Base-by-base conservation (phyloP, 2,329 filamentous ascomycete species). In the Trichoderma sp. region DNA sequence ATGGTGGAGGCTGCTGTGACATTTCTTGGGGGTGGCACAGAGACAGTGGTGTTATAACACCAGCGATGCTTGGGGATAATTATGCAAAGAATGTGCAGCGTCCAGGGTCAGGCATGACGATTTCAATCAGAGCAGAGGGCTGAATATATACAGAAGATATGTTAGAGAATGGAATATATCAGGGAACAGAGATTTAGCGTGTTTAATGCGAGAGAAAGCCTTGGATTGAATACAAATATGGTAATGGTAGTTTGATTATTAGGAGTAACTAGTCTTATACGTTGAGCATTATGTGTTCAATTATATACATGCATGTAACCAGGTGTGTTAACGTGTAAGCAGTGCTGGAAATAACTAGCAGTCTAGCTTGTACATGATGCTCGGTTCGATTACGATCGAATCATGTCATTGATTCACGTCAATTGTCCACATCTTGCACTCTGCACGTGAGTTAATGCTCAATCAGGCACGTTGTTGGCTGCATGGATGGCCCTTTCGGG, bases 51-150 rank as follows among this genome's bases (percentile, higher is more conserved):
- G 16, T 24, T 43, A 43, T 43, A 16, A 43, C 39, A 16, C 14
- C 39, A 7, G 39, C 39, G 2, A 43, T 43, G 39, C 39, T 43
- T 16, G 39, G 39, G 6, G 39, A n/a, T 43, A 43, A 5, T 43
- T 43, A 43, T n/a, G 39, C 39, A 43, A 43, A 43, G 10, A 43
- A n/a, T n/a, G 5, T 43, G 4, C 39, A 43, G 16, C 39, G 39
- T n/a, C 39, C 16, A 28, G 54, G 55, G 58, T 58, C 28, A 69
- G 46, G 46, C 21, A 21, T 51, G 46, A 4, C n/a, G 51, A 18
- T 13, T 16, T 21, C 72, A 51, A 67, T 82, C 83, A 2, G 58
- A 34, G 21, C 58, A 37, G 37, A 66, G 52, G 21, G 16, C 0
- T 60, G n/a, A 46, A 59, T 59, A 13, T n/a, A 21, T 13, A 24